Conservation (phyloP, 2,329 filamentous ascomycete genomes). For the Pseudogymnoascus sp. region DNA sequence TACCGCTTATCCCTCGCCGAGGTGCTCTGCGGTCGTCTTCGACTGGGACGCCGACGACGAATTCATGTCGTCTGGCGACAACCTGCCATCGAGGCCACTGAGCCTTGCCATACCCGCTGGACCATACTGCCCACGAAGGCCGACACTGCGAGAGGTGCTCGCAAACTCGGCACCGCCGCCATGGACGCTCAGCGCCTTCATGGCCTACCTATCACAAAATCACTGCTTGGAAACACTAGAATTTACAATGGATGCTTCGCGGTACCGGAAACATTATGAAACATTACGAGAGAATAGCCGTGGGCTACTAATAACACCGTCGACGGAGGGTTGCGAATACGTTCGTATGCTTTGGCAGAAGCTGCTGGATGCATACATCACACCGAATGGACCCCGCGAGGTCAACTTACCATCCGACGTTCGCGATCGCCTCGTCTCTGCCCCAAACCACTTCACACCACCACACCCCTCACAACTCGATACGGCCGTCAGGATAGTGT, state of each 20-base stretch:
- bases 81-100: constrained; percentile 35
- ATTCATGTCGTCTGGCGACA: constrained; percentile 39
- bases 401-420: constrained; percentile 85
- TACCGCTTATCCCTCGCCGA: constrained; percentile 18
- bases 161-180: constrained; percentile 77
- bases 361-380: constrained; percentile 82
- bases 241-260: constrained; percentile 88
- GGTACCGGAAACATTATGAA: constrained; percentile 54
- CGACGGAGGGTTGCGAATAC: constrained; percentile 37
- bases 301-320: constrained; percentile 29
- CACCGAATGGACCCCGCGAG: constrained; percentile 74
- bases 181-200: constrained; percentile 87
- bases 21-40: constrained; percentile 26
- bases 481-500: constrained; percentile 76
- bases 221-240: constrained; percentile 95
- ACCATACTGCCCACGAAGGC: constrained; percentile 50
- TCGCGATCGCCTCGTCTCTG: constrained; percentile 66
- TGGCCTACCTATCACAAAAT: constrained; percentile 93
- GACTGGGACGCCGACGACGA: constrained; percentile 40
- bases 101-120: constrained; percentile 35
- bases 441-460: constrained; percentile 53
- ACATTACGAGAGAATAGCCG: constrained; percentile 34
- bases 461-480: constrained; percentile 68
- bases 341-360: constrained; percentile 78
- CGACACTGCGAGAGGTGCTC: constrained; percentile 78